Percentiles rank a stretch among this genome's conserved stretches.
Evolutionary conservation across 75 land plant species (phyloP).

Genomic region (Picea glauca): DNA sequence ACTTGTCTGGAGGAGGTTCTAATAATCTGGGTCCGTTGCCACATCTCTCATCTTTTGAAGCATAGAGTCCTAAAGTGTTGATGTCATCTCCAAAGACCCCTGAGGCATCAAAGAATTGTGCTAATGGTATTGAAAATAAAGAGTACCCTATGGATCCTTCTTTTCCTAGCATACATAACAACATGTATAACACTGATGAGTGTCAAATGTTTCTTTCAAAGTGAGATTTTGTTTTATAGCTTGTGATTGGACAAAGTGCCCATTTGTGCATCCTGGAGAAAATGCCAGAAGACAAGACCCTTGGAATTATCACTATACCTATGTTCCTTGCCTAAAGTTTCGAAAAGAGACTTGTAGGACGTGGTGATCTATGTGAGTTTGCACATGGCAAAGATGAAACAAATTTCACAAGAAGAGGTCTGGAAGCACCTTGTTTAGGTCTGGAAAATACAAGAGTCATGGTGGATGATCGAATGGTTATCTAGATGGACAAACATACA

Average conservation of each 20-base stretch:
- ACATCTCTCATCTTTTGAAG: no score
- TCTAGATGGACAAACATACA: no score
- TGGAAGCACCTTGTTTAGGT: not conserved
- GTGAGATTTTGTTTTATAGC: constrained; percentile 61
- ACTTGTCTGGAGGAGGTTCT: no score
- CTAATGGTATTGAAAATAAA: constrained; percentile 39
- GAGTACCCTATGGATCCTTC: constrained; percentile 70
- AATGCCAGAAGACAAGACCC: constrained; percentile 77
- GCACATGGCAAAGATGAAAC: constrained; percentile 89
- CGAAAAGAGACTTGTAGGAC: constrained; percentile 55
- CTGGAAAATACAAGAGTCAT: not conserved
- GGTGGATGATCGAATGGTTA: not conserved
- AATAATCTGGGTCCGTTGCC: no score
- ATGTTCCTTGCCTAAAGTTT: constrained; percentile 83
- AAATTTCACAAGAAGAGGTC: constrained; percentile 37
- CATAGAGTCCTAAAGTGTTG: no score
- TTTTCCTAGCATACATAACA: constrained; percentile 49
- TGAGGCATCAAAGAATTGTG: not conserved
- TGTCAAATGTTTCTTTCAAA: no score
- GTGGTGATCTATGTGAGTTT: constrained; percentile 77
- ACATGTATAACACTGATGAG: no score
- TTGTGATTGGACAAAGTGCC: constrained; percentile 91
- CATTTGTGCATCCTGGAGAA: constrained; percentile 87
- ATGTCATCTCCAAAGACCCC: no score
- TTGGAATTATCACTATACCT: constrained; percentile 67